These are phyloP conservation scores for Prunus mira DNA, from an alignment of 306 rosid species.

Conservation along the genomic window DNA sequence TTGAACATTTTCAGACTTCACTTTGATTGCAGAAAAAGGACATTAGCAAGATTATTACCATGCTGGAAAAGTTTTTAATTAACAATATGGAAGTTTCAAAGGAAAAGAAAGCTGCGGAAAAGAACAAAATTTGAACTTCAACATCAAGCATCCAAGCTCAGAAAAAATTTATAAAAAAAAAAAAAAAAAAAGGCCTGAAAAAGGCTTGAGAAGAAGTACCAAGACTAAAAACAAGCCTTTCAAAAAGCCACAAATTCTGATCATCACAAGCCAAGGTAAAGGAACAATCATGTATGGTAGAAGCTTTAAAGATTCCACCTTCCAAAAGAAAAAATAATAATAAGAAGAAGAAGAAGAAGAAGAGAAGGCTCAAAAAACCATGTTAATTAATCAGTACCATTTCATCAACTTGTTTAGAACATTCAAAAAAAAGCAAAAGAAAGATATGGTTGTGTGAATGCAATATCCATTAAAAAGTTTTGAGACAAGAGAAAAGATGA, in stretches of 20 bases:
- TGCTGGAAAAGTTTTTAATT: conserved; percentile 9
- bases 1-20: conserved; percentile 1
- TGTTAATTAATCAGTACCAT: background rate
- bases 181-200: conserved; percentile 36
- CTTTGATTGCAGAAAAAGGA: conserved; percentile 4
- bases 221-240: conserved; percentile 35
- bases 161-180: background rate
- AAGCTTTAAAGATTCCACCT: conserved; percentile 5
- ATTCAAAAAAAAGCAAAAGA: background rate
- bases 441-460: background rate
- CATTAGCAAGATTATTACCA: conserved; percentile 36
- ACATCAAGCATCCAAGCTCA: conserved; percentile 51
- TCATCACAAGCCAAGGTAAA: conserved; percentile 36
- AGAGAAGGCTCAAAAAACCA: background rate
- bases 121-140: conserved; percentile 58
- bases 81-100: background rate
- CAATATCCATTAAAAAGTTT: background rate
- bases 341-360: background rate
- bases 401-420: background rate
- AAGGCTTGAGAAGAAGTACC: conserved; percentile 45
- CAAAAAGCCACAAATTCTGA: conserved; percentile 45
- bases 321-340: background rate
- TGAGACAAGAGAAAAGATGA: background rate
- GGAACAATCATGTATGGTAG: conserved; percentile 25
- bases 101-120: conserved; percentile 19